Base-by-base conservation (phyloP, 768 basidiomycete species). In the Leccinum rimulosum region DNA sequence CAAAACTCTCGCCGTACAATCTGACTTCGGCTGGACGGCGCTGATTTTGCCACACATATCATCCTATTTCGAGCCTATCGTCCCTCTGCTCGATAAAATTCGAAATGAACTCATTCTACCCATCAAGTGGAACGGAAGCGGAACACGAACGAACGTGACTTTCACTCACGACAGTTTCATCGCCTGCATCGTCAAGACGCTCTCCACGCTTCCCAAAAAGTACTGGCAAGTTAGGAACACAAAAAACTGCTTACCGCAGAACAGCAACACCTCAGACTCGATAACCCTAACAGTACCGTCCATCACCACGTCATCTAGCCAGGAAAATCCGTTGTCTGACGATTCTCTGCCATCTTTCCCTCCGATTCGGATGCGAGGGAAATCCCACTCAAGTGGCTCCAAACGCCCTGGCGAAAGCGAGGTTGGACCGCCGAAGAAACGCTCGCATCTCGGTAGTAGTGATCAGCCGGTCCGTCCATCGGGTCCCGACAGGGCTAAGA, bases 1-100 rank as follows among this genome's bases (percentile, higher is more conserved):
- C 25, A 57, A 63, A 31, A 33, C 22, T 2, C 6, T 55, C 27
- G 55, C 31, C 0, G 17, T 59, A 4, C 59, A 64, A 50, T 56
- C 55, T 2, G 1, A 56, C 1, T 22, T 58, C 6, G 30, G 58
- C 8, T 59, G 61, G 59, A 27, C 8, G 14, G 10, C 12, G 1
- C 8, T 14, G 1, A 51, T 63, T 17, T 1, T 57, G 9, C 14
- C 45, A 2, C 12, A 53, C 17, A 52, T 64, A 22, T 56, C 52
- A 2, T 38, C 40, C 0, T 62, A 59, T 19, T 64, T 62, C 36
- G 15, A 14, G 14, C 61, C 58, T 11, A 15, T 54, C 2, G 10
- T 58, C 15, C 45, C 52, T 5, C 45, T 58, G 4, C 57, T 58
- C 4, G 27, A 54, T 14, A 17, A 12, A 25, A 12, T 57, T 3